phyloP scores from a whole-genome alignment of 1,284 basidiomycete species.

The Apiotrichum sp. region DNA sequence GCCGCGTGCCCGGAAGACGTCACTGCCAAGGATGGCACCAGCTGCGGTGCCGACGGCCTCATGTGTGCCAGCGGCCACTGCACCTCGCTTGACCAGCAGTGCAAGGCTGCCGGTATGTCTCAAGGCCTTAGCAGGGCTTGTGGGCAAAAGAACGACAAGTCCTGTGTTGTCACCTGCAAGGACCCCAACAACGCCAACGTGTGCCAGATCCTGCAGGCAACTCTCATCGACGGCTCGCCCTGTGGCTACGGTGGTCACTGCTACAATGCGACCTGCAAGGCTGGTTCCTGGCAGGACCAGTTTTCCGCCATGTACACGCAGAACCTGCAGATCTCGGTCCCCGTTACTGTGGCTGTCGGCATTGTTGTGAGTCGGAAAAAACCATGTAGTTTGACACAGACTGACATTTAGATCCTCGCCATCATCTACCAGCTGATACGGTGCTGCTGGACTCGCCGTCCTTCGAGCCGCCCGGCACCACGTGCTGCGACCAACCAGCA shows the following conservation, averaged over 20 bases:
- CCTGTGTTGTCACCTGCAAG: conserved; percentile 73
- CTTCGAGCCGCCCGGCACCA: not conserved
- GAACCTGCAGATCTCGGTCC: conserved; percentile 74
- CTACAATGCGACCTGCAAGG: conserved; percentile 58
- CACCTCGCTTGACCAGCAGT: conserved; percentile 77
- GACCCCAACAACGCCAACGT: conserved; percentile 57
- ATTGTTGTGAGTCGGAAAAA: conserved; percentile 49
- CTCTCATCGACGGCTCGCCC: conserved; percentile 75
- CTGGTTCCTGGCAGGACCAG: conserved; percentile 59
- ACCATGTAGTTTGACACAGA: not conserved
- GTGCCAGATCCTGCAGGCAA: conserved; percentile 69
- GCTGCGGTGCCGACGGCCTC: conserved; percentile 60
- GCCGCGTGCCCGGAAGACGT: conserved; percentile 67
- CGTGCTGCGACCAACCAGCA: not conserved
- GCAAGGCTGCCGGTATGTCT: conserved; percentile 63
- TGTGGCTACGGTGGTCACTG: conserved; percentile 78
- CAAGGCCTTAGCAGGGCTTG: conserved; percentile 65
- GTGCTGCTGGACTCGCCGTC: conserved; percentile 2
- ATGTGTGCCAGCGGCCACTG: conserved; percentile 76
- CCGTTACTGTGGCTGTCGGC: conserved; percentile 66
- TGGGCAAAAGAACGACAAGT: conserved; percentile 57
- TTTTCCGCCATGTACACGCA: conserved; percentile 63
- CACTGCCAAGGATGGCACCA: conserved; percentile 61
- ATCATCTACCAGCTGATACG: conserved; percentile 16
- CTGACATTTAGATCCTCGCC: conserved; percentile 4